Evolutionary conservation across 371 early-diverging fungal genomes (phyloP).

Genomic region (Actinomucor elegans): DNA sequence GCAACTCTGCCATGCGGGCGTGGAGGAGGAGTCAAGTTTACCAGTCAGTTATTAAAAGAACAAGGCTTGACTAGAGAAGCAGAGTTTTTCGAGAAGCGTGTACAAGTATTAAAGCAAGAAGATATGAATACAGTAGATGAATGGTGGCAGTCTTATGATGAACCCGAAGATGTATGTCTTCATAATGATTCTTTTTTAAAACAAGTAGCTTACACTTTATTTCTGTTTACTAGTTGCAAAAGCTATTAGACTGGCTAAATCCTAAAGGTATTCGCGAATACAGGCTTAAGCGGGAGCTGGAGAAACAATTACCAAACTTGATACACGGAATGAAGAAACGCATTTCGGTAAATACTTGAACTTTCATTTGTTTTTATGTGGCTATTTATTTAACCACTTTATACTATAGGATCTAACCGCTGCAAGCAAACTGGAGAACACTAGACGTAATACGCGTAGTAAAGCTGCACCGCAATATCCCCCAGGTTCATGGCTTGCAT

Average conservation of each 20-base stretch:
- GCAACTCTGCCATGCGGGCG: conserved; percentile 41
- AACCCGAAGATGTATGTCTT: conserved; percentile 55
- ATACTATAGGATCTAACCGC: conserved; percentile 32
- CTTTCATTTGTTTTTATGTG: too few species aligned
- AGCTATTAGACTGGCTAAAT: conserved; percentile 74
- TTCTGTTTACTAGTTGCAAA: conserved; percentile 49
- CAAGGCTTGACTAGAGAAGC: conserved; percentile 30
- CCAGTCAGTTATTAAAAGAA: conserved; percentile 28
- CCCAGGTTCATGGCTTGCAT: conserved; percentile 43
- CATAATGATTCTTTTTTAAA: not conserved
- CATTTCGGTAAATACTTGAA: conserved; percentile 21
- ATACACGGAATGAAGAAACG: conserved; percentile 53
- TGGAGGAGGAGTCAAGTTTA: conserved; percentile 40
- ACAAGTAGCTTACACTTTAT: not conserved
- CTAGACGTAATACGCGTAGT: conserved; percentile 52
- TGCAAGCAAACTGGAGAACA: conserved; percentile 32
- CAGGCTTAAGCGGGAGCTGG: conserved; percentile 53
- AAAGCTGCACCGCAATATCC: conserved; percentile 33
- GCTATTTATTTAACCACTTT: conserved; percentile 6
- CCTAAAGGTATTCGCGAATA: conserved; percentile 74
- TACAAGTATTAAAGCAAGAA: conserved; percentile 13
- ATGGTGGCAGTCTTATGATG: conserved; percentile 66
- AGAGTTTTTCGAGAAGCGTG: conserved; percentile 20
- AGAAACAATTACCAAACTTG: conserved; percentile 42
- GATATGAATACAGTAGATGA: conserved; percentile 9